Evolutionary conservation across 345 rosid genomes (phyloP), one percentile per base, ranked within the genome.

Genomic region (Geranium brycei): DNA sequence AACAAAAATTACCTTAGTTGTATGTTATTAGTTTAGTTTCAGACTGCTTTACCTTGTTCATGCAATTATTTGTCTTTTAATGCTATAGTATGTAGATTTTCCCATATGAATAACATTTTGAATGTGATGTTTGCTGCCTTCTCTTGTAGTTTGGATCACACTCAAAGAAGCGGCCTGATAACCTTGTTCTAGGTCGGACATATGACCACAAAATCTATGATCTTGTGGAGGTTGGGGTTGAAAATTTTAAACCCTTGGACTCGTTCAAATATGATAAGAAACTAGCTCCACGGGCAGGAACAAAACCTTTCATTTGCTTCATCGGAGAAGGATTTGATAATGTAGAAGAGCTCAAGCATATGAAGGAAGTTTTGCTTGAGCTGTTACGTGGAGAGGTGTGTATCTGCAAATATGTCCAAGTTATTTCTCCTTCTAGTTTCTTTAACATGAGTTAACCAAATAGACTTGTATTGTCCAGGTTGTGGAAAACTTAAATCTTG

Each of bases 161-260:
- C 71, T 64, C 97, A 17, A 93, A 88, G 89, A 93, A 93, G 73
- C 81, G 96, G 31, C 97, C 99, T 16, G 77, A 90, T 72, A 93
- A 90, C 76, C 89, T 93, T 59, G 81, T 93, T 28, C 75, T 93
- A 14, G 97, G 99, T 31, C 68, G 97, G 70, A 93, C 78, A 38
- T 93, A 85, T 28, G 92, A 93, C 77, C 85, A 90, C 69, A 87
- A 83, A 61, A 80, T 90, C 55, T 93, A 86, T 57, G 99, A 93
- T 74, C 87, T 90, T 40, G 84, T 93, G 5, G 99, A 93, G 79
- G 91, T 90, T 76, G 97, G 95, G 58, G 79, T 93, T 61, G 92
- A 93, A 77, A 90, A 93, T 75, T 93, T 80, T 63, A 88, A 82
- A 65, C 69, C 95, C 23, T 66, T 88, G 79, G 72, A 69, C 8